These are phyloP conservation scores for Silene conica DNA, from an alignment of 148 eudicot species.

Conservation along the genomic window DNA sequence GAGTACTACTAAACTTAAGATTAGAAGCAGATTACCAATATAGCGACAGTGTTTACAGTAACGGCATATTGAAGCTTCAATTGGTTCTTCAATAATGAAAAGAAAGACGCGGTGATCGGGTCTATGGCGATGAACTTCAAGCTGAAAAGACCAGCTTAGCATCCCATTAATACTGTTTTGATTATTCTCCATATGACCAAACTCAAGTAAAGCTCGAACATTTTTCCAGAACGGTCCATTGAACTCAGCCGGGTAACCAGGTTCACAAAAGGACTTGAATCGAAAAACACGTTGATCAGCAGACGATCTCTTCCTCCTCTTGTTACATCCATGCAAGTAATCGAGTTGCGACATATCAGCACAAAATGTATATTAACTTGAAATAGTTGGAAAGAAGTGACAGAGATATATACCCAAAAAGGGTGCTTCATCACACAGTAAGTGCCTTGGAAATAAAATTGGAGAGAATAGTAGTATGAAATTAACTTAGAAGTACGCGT, in stretches of 20 bases:
- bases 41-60: slow-evolving; percentile 78
- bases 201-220: slow-evolving; percentile 55
- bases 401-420: slow-evolving; percentile 27
- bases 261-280: slow-evolving; percentile 71
- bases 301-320: slow-evolving; percentile 58
- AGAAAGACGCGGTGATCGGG: slow-evolving; percentile 52
- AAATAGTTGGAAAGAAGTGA: neutral
- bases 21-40: slow-evolving; percentile 42
- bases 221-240: slow-evolving; percentile 59
- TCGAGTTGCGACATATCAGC: slow-evolving; percentile 30
- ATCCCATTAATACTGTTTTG: slow-evolving; percentile 32
- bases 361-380: neutral
- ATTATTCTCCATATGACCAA: slow-evolving; percentile 56
- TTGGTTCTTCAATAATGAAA: slow-evolving; percentile 68
- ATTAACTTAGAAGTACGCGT: slow-evolving; percentile 39
- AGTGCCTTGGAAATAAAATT: slow-evolving; percentile 47
- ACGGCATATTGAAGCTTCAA: slow-evolving; percentile 50
- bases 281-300: slow-evolving; percentile 50
- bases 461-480: slow-evolving; percentile 23
- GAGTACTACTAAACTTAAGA: too few relatives aligned
- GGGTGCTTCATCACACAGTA: slow-evolving; percentile 40
- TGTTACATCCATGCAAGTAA: slow-evolving; percentile 43
- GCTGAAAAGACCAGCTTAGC: slow-evolving; percentile 80
- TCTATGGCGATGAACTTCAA: slow-evolving; percentile 70
- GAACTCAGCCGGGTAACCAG: slow-evolving; percentile 67